Conservation (phyloP, 108 stramenopile genomes). For the Cyclotella kingstonii region DNA sequence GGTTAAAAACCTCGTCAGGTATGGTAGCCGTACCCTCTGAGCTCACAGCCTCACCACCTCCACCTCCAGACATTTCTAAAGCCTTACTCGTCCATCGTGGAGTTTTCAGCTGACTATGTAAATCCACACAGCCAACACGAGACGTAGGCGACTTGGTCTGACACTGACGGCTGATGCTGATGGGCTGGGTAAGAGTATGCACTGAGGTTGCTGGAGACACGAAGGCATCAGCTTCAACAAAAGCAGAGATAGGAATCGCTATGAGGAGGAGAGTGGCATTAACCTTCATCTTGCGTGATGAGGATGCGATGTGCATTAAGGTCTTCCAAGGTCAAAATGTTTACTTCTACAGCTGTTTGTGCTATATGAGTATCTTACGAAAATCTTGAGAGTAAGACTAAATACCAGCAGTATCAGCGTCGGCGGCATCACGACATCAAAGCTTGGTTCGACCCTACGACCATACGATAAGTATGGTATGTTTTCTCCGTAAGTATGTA, state of each 20-base stretch:
- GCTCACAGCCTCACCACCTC: conserved; percentile 27
- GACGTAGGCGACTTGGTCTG: conserved; percentile 24
- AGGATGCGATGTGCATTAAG: too few species aligned
- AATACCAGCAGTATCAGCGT: too few species aligned
- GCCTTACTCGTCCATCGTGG: background rate
- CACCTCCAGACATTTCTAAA: conserved; percentile 38
- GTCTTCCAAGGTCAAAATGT: too few species aligned
- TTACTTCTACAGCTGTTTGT: too few species aligned
- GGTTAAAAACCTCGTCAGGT: conserved; percentile 87
- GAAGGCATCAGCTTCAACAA: conserved; percentile 45
- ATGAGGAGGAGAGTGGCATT: conserved; percentile 31
- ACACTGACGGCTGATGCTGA: background rate
- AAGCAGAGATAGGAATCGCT: conserved; percentile 34
- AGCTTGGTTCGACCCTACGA: too few species aligned
- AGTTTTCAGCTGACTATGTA: background rate
- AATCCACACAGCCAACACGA: conserved; percentile 5
- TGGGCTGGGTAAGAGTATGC: background rate
- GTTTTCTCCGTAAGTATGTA: too few species aligned
- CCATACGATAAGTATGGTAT: too few species aligned
- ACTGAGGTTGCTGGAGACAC: conserved; percentile 18
- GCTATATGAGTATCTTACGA: too few species aligned
- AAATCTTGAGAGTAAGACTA: too few species aligned
- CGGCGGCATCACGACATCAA: too few species aligned
- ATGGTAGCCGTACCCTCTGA: conserved; percentile 73
- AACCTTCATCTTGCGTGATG: conserved; percentile 23